These are phyloP conservation scores for Globisporangium takayamanum DNA, from an alignment of 352 stramenopile species.

Conservation along the genomic window DNA sequence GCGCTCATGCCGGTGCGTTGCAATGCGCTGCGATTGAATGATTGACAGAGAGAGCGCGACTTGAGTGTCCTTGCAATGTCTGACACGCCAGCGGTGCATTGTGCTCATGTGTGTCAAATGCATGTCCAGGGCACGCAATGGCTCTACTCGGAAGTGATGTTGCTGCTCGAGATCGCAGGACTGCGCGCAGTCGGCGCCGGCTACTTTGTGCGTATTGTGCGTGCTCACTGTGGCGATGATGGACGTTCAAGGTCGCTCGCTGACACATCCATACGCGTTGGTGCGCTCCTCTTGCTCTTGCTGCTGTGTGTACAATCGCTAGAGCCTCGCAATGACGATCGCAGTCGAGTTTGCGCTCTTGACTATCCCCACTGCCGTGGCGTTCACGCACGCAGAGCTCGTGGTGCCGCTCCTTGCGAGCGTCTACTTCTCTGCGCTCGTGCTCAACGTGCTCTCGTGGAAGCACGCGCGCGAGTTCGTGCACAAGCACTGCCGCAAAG, in stretches of 20 bases:
- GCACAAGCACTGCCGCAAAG: slow-evolving; percentile 73
- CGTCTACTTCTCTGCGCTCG: slow-evolving; percentile 45
- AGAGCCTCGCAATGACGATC: slow-evolving; percentile 52
- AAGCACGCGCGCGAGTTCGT: slow-evolving; percentile 67
- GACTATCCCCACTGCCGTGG: slow-evolving; percentile 63
- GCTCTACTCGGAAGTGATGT: slow-evolving; percentile 79
- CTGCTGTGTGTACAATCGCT: not conserved
- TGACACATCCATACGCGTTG: not conserved
- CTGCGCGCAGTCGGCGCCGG: slow-evolving; percentile 40
- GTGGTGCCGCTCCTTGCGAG: slow-evolving; percentile 44
- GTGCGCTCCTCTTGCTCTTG: not conserved
- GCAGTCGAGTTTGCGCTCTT: slow-evolving; percentile 65
- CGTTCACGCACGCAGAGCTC: slow-evolving; percentile 60
- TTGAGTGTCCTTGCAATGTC: not conserved
- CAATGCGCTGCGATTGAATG: not conserved
- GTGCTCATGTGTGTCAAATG: not conserved
- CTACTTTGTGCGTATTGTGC: slow-evolving; percentile 35
- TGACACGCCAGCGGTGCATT: not conserved
- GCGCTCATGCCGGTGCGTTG: slow-evolving; percentile 55
- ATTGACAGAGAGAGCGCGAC: not conserved
- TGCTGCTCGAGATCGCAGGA: slow-evolving; percentile 64
- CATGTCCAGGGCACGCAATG: slow-evolving; percentile 50
- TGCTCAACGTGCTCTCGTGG: slow-evolving; percentile 58
- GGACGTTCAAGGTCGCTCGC: not conserved
- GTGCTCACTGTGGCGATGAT: not conserved